These are phyloP conservation scores for Leccinum ochraceum DNA, from an alignment of 768 basidiomycete genomes.

Conservation along the genomic window DNA sequence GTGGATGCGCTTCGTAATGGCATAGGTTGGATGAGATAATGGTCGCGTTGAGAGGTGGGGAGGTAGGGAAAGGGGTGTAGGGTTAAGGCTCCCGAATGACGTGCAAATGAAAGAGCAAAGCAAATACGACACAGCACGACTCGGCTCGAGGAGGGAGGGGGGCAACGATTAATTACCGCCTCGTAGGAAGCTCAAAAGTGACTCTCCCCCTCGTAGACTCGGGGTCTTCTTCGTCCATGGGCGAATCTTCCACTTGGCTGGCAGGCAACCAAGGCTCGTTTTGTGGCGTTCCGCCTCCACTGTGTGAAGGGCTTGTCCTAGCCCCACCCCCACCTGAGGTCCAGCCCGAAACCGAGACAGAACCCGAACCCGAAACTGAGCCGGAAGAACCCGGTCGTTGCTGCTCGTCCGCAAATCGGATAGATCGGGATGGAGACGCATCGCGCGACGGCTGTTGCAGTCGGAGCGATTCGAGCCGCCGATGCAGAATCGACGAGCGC, in stretches of 20 bases:
- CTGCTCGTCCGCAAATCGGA: slow-evolving; percentile 45
- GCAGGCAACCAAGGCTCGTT: slow-evolving; percentile 20
- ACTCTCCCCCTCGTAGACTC: slow-evolving; percentile 19
- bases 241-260: slow-evolving; percentile 11
- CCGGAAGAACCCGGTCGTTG: slow-evolving; percentile 14
- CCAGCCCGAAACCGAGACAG: not conserved
- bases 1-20: not conserved
- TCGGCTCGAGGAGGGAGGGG: not conserved
- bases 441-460: slow-evolving; percentile 34
- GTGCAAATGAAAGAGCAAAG: not conserved
- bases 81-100: not conserved
- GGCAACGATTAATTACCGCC: not conserved
- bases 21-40: not conserved
- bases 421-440: slow-evolving; percentile 47
- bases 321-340: not conserved
- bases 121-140: not conserved
- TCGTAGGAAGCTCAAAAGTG: slow-evolving; percentile 23
- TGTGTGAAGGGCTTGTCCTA: slow-evolving; percentile 18
- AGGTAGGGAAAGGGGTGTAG: not conserved
- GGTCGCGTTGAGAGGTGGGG: not conserved
- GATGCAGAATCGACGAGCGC: slow-evolving; percentile 28
- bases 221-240: slow-evolving; percentile 13
- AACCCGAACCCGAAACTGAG: not conserved
- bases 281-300: slow-evolving; percentile 14
- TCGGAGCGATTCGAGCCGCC: slow-evolving; percentile 33